phyloP scores from a whole-genome alignment of 2,329 filamentous ascomycete species.

The Microsporum canis region DNA sequence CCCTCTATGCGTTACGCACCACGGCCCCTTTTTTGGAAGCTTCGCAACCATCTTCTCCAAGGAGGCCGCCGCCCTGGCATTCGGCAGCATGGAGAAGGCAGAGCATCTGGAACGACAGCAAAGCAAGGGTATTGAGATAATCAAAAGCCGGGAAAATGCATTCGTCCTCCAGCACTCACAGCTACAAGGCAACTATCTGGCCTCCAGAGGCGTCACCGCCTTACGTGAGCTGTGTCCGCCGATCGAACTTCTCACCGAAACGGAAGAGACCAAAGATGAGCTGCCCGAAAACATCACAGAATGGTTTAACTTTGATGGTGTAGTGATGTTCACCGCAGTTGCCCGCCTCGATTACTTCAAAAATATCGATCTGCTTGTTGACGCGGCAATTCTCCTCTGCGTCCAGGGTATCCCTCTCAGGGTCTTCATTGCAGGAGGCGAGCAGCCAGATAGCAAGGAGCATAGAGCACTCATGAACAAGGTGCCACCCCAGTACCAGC shows the following conservation, averaged over 20 bases:
- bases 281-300: neutral
- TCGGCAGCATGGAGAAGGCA: neutral
- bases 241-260: neutral
- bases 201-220: neutral
- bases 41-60: neutral
- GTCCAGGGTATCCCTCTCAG: neutral
- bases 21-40: neutral
- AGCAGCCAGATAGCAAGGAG: neutral
- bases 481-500: neutral
- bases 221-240: neutral
- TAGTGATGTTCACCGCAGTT: neutral
- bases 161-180: neutral
- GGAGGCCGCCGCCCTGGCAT: neutral
- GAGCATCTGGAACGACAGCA: neutral
- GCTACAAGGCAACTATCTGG: neutral
- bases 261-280: neutral
- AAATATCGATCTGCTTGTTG: slow-evolving; percentile 1
- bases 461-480: neutral
- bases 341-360: slow-evolving; percentile 1
- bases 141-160: neutral
- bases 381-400: neutral
- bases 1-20: neutral
- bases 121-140: neutral
- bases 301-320: neutral
- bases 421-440: neutral